These are phyloP conservation scores for Angomonas deanei DNA, from an alignment of 208 protist genomes.

Conservation along the genomic window DNA sequence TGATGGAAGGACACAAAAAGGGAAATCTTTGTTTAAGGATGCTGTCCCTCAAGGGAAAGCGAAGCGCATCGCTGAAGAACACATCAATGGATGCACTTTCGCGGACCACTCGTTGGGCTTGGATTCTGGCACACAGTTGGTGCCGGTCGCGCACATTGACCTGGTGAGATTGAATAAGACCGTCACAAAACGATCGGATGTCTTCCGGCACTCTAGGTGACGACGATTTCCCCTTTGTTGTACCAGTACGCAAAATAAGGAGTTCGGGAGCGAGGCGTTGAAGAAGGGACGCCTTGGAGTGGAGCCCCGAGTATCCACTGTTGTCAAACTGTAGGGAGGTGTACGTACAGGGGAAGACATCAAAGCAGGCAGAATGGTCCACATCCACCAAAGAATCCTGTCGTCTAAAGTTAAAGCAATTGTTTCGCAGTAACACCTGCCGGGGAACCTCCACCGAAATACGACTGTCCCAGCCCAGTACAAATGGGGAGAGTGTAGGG, in stretches of 20 bases:
- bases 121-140: not conserved
- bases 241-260: too few relatives aligned
- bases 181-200: too few relatives aligned
- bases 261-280: not conserved
- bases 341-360: not conserved
- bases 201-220: too few relatives aligned
- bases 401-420: constrained; percentile 10
- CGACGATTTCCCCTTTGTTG: too few relatives aligned
- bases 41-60: not conserved
- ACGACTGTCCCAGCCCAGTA: not conserved
- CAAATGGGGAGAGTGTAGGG: constrained; percentile 60
- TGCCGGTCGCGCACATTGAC: too few relatives aligned
- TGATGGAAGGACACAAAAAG: constrained; percentile 34
- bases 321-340: not conserved
- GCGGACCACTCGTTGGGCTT: not conserved
- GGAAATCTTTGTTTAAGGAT: constrained; percentile 4
- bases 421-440: constrained; percentile 33
- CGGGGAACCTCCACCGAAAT: constrained; percentile 24
- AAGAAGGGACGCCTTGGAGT: not conserved
- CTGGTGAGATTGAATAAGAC: too few relatives aligned
- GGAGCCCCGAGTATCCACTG: not conserved
- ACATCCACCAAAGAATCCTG: not conserved
- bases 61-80: not conserved
- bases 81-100: not conserved
- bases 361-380: too few relatives aligned